phyloP scores from a whole-genome alignment of 2,329 filamentous ascomycete species.

The Diaporthe vaccinii region DNA sequence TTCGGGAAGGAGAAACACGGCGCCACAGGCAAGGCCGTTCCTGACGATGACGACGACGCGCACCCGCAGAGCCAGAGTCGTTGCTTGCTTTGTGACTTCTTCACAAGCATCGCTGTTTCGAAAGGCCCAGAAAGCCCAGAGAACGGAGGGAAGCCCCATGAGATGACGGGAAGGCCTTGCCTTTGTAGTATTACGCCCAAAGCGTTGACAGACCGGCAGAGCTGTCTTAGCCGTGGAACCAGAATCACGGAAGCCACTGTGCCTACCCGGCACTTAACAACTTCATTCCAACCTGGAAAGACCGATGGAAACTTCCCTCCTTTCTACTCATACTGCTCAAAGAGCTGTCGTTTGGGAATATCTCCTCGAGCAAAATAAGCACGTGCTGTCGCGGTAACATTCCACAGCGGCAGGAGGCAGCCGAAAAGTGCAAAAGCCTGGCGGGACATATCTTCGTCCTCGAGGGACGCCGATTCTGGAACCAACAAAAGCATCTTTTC shows the following conservation, averaged over 20 bases:
- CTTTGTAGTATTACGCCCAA: neutral
- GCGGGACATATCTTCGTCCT: neutral
- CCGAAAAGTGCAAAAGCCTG: neutral
- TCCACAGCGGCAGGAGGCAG: conserved; percentile 3
- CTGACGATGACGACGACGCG: neutral
- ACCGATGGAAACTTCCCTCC: no score
- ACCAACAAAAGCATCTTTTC: neutral
- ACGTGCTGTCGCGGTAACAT: conserved; percentile 3
- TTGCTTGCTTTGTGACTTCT: neutral
- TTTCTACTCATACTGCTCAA: neutral
- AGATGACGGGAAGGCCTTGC: neutral
- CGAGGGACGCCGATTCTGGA: neutral
- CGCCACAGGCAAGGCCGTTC: neutral
- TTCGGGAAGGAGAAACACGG: conserved; percentile 8
- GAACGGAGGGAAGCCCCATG: neutral
- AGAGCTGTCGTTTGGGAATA: neutral
- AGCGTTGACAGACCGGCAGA: neutral
- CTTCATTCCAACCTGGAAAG: neutral
- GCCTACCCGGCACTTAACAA: neutral
- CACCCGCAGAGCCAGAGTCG: neutral
- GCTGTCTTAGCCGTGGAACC: neutral
- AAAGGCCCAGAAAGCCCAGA: neutral
- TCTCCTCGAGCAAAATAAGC: neutral
- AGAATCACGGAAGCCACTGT: neutral
- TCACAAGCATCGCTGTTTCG: neutral